phyloP scores from a whole-genome alignment of 768 basidiomycete genomes.

The Epithele typhae region DNA sequence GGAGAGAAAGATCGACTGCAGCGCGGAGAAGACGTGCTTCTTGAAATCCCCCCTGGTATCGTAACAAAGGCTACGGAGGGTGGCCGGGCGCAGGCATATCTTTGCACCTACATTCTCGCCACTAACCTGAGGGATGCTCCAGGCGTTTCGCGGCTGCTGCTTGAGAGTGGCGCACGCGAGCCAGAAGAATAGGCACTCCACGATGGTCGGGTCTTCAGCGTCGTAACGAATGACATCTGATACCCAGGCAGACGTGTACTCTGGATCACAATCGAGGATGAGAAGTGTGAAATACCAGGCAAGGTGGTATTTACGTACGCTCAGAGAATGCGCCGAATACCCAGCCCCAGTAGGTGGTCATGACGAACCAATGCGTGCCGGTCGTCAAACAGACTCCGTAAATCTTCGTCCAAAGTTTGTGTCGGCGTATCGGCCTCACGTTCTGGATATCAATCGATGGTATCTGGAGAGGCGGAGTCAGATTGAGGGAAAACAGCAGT shows the following conservation, averaged over 20 bases:
- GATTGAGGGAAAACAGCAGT: constrained; percentile 2
- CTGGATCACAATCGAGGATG: constrained; percentile 10
- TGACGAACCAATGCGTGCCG: constrained; percentile 34
- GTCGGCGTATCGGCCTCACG: too few species aligned
- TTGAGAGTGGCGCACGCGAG: constrained; percentile 18
- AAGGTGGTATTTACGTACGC: constrained; percentile 22
- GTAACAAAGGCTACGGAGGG: constrained; percentile 9
- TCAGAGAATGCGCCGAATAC: constrained; percentile 38
- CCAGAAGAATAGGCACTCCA: constrained; percentile 26
- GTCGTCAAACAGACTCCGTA: constrained; percentile 37
- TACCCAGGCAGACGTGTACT: constrained; percentile 18
- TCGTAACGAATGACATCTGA: constrained; percentile 10
- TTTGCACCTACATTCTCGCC: neutral
- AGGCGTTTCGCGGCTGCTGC: constrained; percentile 1
- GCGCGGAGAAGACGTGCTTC: too few species aligned
- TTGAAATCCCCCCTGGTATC: too few species aligned
- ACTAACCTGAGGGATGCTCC: constrained; percentile 24
- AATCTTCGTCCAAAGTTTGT: constrained; percentile 31
- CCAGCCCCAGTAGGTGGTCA: constrained; percentile 42
- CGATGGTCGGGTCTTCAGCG: constrained; percentile 15
- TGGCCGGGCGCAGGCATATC: constrained; percentile 10
- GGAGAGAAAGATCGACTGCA: constrained; percentile 3
- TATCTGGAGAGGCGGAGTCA: neutral
- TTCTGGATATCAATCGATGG: constrained; percentile 6
- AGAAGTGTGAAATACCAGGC: too few species aligned